These are phyloP conservation scores for Cytospora paraplurivora DNA, from an alignment of 2,329 filamentous ascomycete species.

Conservation along the genomic window DNA sequence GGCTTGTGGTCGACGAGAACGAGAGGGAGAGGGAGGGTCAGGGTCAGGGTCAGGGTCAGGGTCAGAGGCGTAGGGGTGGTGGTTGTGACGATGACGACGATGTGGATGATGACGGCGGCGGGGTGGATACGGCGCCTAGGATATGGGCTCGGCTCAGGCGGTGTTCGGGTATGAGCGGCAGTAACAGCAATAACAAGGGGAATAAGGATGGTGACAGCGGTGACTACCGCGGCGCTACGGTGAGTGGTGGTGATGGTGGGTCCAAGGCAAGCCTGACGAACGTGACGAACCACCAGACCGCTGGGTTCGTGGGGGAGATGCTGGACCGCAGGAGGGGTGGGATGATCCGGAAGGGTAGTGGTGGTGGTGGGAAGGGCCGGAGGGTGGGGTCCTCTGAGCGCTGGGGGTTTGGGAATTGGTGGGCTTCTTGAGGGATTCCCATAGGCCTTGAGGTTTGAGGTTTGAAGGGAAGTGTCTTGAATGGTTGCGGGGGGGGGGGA, in stretches of 20 bases:
- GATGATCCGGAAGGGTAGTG: constrained; percentile 7
- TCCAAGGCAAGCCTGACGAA: constrained; percentile 20
- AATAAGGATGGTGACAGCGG: too few species aligned
- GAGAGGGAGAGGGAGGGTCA: background rate
- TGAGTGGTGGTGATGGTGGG: too few species aligned
- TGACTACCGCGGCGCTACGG: constrained; percentile 7
- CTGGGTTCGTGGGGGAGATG: constrained; percentile 3
- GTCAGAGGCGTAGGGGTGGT: constrained; percentile 27
- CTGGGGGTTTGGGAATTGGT: constrained; percentile 28
- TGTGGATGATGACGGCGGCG: background rate
- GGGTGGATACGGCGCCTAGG: constrained; percentile 19
- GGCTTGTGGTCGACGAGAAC: background rate
- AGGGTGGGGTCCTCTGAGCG: constrained; percentile 16
- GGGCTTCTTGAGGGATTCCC: constrained; percentile 9
- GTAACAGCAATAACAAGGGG: too few species aligned
- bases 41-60: constrained; percentile 24
- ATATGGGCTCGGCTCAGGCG: constrained; percentile 26
- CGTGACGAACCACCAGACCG: constrained; percentile 23
- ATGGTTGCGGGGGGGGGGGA: background rate
- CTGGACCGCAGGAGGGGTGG: constrained; percentile 14
- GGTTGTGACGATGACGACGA: constrained; percentile 18
- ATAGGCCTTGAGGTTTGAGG: too few species aligned
- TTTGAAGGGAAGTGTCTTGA: background rate
- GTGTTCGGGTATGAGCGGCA: constrained; percentile 21
- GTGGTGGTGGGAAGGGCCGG: background rate